Percentiles rank a stretch among this genome's conserved stretches.
Evolutionary conservation across 352 stramenopile species (phyloP).

Genomic region (Globisporangium megalacanthum): DNA sequence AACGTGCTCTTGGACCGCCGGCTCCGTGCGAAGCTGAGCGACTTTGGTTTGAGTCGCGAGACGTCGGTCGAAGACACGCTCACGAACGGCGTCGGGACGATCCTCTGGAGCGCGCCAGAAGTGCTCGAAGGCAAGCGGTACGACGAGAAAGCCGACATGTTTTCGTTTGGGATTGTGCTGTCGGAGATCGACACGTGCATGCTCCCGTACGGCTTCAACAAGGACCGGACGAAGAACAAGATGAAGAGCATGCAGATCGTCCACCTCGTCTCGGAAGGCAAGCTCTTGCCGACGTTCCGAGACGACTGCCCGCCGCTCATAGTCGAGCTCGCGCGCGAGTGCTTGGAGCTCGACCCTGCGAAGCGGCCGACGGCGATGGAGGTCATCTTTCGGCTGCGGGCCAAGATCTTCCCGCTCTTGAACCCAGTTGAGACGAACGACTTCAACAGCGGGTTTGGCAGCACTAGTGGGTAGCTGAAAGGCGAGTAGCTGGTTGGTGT

Average conservation of each 20-base stretch:
- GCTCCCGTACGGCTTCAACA: constrained; percentile 64
- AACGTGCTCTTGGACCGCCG: constrained; percentile 42
- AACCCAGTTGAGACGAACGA: not conserved
- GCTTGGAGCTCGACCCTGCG: constrained; percentile 54
- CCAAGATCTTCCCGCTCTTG: constrained; percentile 40
- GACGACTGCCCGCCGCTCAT: constrained; percentile 54
- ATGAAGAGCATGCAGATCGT: constrained; percentile 83
- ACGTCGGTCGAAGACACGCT: constrained; percentile 67
- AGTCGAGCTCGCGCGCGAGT: constrained; percentile 47
- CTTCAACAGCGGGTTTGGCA: not conserved
- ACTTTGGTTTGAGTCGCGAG: constrained; percentile 68
- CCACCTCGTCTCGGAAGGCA: constrained; percentile 71
- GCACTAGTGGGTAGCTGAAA: no score
- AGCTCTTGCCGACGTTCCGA: constrained; percentile 66
- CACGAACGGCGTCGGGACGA: constrained; percentile 73
- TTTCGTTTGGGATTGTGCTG: constrained; percentile 68
- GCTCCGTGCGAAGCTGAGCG: constrained; percentile 61
- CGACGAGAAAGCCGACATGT: constrained; percentile 75
- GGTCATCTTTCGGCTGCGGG: constrained; percentile 57
- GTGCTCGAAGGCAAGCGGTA: constrained; percentile 69
- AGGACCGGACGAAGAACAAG: constrained; percentile 40
- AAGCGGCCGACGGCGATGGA: constrained; percentile 64
- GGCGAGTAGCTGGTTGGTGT: no score
- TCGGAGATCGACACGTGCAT: constrained; percentile 75
- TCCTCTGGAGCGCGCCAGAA: constrained; percentile 67